Base-by-base conservation (phyloP, 495 filamentous ascomycete species). In the Recurvomyces mirabilis region DNA sequence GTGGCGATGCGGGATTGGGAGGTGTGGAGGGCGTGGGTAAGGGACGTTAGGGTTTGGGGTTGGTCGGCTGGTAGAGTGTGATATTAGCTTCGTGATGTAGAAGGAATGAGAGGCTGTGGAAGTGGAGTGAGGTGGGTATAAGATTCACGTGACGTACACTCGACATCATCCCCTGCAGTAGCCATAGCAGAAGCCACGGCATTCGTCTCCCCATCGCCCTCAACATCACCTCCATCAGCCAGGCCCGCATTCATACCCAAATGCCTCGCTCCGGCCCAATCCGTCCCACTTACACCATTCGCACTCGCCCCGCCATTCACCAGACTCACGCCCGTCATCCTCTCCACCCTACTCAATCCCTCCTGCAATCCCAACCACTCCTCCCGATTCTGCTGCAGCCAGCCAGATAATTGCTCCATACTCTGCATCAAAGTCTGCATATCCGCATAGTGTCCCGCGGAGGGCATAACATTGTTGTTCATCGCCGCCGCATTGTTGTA, bases 11-110 rank as follows among this genome's bases (percentile, higher is more conserved):
- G 56, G 43, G 64, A 58, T 38, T 74, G 69, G 45, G 75, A 66
- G 38, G 65, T 64, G 35, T 67, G 58, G 32, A 80, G 66, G 21
- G 68, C 67, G 39, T 67, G 65, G 44, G 74, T 68, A 22, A 53
- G 51, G 10, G 36, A 19, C 10, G 35, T 14, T 12, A 23, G n/a
- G 9, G 46, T 54, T n/a, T n/a, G n/a, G n/a, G n/a, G n/a, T n/a
- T n/a, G n/a, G n/a, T n/a, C n/a, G n/a, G n/a, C n/a, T n/a, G n/a
- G n/a, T n/a, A n/a, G n/a, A n/a, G n/a, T 12, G 45, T 39, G 1
- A 11, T 1, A n/a, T 24, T 5, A 17, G 20, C 3, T 13, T 5
- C 20, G 23, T 25, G 3, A 5, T 26, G 14, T 18, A 20, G 3
- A 3, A 5, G 19, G 11, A 5, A n/a, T n/a, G n/a, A n/a, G n/a